Evolutionary conservation across 768 basidiomycete species (phyloP).

Genomic region (Rhizopogon roseolus): DNA sequence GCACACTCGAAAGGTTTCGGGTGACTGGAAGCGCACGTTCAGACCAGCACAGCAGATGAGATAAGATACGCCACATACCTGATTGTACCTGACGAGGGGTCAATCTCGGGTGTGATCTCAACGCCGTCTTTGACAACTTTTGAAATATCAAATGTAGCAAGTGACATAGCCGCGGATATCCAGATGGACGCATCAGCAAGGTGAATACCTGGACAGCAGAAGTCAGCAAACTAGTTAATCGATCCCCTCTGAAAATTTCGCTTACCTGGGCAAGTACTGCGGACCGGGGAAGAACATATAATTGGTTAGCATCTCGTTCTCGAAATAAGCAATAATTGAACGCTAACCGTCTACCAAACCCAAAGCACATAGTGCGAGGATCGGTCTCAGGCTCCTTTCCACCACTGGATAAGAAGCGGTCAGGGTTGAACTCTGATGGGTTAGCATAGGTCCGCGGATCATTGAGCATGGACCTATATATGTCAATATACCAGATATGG

Average conservation of each 20-base stretch:
- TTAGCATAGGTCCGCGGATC: conserved; percentile 34
- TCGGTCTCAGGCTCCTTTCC: conserved; percentile 36
- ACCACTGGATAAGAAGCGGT: conserved; percentile 38
- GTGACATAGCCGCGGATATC: conserved; percentile 29
- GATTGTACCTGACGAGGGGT: conserved; percentile 19
- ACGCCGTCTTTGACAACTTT: too few relatives aligned
- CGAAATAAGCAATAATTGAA: conserved; percentile 3
- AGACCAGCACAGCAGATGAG: not conserved
- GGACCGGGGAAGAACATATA: not conserved
- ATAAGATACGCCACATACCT: conserved; percentile 28
- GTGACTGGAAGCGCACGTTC: not conserved
- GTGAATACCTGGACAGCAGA: conserved; percentile 31
- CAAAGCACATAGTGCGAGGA: conserved; percentile 54
- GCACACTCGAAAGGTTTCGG: conserved; percentile 38
- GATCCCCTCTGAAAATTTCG: not conserved
- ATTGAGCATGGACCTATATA: conserved; percentile 6
- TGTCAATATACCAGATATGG: not conserved
- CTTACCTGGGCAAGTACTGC: conserved; percentile 7
- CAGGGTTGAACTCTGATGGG: conserved; percentile 49
- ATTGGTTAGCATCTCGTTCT: conserved; percentile 3
- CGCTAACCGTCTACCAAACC: conserved; percentile 53
- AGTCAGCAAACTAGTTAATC: not conserved
- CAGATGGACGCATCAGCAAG: conserved; percentile 42
- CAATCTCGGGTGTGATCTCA: too few relatives aligned
- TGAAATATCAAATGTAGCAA: conserved; percentile 28